A percentile compares a stretch with the other conserved stretches of the same genome.
Evolutionary conservation across 1,139 yeast genomes (phyloP).

Genomic region (Blastobotrys petasosporus): DNA sequence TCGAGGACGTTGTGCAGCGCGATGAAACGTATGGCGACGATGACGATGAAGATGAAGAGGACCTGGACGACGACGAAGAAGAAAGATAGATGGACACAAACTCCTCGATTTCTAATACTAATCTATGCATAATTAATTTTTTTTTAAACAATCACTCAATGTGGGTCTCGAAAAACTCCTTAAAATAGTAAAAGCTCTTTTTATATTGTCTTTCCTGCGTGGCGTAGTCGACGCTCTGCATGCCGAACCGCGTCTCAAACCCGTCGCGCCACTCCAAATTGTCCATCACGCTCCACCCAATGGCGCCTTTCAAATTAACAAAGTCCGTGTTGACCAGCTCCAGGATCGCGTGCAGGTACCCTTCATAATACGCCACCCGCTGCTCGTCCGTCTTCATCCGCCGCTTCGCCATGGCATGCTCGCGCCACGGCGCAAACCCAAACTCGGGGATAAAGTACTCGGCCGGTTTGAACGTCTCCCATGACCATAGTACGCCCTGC

Average conservation of each 20-base stretch:
- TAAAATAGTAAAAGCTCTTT: constrained; percentile 34
- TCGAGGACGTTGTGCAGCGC: constrained; percentile 4
- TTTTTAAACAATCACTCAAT: neutral
- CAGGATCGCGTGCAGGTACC: constrained; percentile 32
- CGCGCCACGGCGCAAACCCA: constrained; percentile 37
- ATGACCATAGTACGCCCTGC: constrained; percentile 25
- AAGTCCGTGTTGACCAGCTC: constrained; percentile 29
- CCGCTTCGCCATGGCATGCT: constrained; percentile 27
- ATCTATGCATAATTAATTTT: neutral
- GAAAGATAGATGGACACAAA: neutral
- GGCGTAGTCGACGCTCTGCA: constrained; percentile 36
- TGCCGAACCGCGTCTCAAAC: constrained; percentile 31
- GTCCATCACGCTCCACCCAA: constrained; percentile 38
- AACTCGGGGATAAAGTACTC: constrained; percentile 32
- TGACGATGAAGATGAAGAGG: constrained; percentile 11
- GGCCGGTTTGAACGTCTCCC: constrained; percentile 21
- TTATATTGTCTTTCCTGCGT: constrained; percentile 34
- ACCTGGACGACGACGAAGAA: constrained; percentile 11
- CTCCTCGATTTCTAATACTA: neutral
- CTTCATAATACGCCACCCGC: constrained; percentile 33
- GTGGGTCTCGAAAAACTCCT: constrained; percentile 20
- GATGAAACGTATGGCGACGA: constrained; percentile 6
- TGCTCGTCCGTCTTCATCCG: constrained; percentile 33
- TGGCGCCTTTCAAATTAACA: constrained; percentile 34
- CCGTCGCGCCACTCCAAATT: constrained; percentile 38